A percentile compares a stretch with the other conserved stretches of the same genome.
phyloP scores from a whole-genome alignment of 2,329 filamentous ascomycete species.

The Fusarium cyanostomum region DNA sequence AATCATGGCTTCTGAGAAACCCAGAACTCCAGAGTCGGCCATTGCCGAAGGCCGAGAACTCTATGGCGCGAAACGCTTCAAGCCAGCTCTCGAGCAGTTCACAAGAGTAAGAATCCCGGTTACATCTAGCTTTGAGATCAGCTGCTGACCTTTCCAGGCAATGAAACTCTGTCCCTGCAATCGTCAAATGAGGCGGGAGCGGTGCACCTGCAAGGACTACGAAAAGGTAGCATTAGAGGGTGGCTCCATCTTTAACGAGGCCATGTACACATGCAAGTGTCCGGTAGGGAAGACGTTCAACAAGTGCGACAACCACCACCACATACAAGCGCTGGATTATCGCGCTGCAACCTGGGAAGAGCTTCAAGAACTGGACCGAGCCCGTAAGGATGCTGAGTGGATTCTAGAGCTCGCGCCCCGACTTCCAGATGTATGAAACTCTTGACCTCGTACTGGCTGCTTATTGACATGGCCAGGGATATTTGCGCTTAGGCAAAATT shows the following conservation, averaged over 20 bases:
- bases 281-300: conserved; percentile 49
- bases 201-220: conserved; percentile 54
- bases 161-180: conserved; percentile 51
- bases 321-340: conserved; percentile 54
- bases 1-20: conserved; percentile 24
- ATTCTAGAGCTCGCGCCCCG: conserved; percentile 54
- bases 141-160: conserved; percentile 41
- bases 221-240: conserved; percentile 46
- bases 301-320: conserved; percentile 51
- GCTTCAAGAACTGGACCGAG: conserved; percentile 50
- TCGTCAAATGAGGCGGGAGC: conserved; percentile 47
- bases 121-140: neutral
- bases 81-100: conserved; percentile 50
- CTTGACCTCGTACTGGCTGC: neutral
- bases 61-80: conserved; percentile 49
- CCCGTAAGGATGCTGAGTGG: conserved; percentile 54
- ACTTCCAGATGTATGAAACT: conserved; percentile 49
- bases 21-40: conserved; percentile 40
- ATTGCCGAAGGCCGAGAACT: conserved; percentile 47
- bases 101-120: conserved; percentile 44
- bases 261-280: conserved; percentile 53
- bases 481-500: conserved; percentile 54
- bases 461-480: conserved; percentile 47
- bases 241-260: conserved; percentile 54
- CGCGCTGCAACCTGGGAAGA: conserved; percentile 53